Percentiles rank a stretch among this genome's conserved stretches.
Evolutionary conservation across 2,329 filamentous ascomycete genomes (phyloP).

Genomic region (Aspergillus arachidicola): DNA sequence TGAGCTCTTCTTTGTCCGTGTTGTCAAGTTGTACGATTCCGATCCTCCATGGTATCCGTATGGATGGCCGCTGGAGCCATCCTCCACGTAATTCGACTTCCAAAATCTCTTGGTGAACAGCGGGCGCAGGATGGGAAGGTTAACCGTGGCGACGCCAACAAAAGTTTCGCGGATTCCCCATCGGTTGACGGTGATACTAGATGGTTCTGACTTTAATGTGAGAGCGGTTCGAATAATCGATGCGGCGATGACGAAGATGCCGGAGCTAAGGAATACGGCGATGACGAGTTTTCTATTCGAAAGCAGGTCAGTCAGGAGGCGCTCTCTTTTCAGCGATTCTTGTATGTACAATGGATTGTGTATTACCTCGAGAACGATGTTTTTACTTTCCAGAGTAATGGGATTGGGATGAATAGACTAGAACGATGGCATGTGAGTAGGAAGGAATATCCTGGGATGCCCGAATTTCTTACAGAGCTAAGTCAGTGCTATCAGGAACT

Average conservation of each 20-base stretch:
- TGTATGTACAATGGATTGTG: not conserved
- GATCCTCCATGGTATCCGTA: not conserved
- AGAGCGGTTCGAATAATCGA: conserved; percentile 7
- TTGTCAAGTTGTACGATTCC: conserved; percentile 1
- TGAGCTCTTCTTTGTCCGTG: not conserved
- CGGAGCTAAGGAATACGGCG: conserved; percentile 7
- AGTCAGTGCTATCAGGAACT: not conserved
- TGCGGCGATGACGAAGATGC: conserved; percentile 7
- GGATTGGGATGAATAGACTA: conserved; percentile 6
- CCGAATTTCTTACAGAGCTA: not conserved
- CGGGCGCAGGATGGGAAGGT: conserved; percentile 7
- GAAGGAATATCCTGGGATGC: too few species aligned
- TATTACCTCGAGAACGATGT: conserved; percentile 1
- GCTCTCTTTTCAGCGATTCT: not conserved
- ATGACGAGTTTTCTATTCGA: conserved; percentile 5
- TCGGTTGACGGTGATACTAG: conserved; percentile 6
- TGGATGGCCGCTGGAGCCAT: not conserved
- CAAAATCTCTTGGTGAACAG: conserved; percentile 5
- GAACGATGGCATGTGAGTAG: not conserved
- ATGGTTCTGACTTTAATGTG: conserved; percentile 1
- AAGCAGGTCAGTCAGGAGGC: not conserved
- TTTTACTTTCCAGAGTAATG: conserved; percentile 6
- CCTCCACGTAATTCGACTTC: not conserved
- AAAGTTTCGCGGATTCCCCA: conserved; percentile 9
- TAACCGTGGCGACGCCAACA: conserved; percentile 7